A percentile compares a stretch with the other conserved stretches of the same genome.
These are phyloP conservation scores for Amanita molliuscula DNA, from an alignment of 768 basidiomycete genomes.

Conservation along the genomic window DNA sequence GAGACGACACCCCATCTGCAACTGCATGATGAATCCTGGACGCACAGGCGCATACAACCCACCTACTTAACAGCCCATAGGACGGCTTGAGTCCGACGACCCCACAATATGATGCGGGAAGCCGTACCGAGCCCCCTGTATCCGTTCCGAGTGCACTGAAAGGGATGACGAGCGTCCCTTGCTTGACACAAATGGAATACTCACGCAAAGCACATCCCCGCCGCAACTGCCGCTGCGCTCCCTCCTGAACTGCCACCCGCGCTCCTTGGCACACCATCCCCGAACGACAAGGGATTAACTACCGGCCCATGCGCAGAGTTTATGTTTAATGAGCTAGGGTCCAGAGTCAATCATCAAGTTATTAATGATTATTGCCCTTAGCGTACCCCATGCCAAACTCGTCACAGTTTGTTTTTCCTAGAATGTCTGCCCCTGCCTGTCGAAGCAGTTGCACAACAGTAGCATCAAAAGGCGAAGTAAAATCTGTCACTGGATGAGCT, in stretches of 20 bases:
- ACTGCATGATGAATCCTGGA: neutral
- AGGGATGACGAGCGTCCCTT: neutral
- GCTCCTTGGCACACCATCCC: conserved; percentile 26
- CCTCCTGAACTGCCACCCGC: conserved; percentile 95
- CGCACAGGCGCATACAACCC: conserved; percentile 10
- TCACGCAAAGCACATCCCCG: conserved; percentile 76
- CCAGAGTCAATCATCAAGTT: neutral
- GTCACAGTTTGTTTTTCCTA: conserved; percentile 92
- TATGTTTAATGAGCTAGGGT: conserved; percentile 61
- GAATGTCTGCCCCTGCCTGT: conserved; percentile 52
- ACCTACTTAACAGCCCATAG: conserved; percentile 87
- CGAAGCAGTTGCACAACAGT: conserved; percentile 65
- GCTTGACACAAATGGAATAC: conserved; percentile 17
- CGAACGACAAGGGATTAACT: conserved; percentile 53
- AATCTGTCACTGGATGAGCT: conserved; percentile 33
- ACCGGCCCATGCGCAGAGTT: conserved; percentile 71
- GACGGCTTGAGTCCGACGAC: conserved; percentile 91
- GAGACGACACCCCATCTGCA: conserved; percentile 82
- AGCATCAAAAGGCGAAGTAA: conserved; percentile 75
- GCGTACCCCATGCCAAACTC: conserved; percentile 97
- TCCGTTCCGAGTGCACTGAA: conserved; percentile 84
- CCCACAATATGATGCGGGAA: conserved; percentile 93
- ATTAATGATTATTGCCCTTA: neutral
- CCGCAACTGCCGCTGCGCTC: conserved; percentile 87
- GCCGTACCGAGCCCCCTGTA: conserved; percentile 87